Conservation (phyloP, 352 stramenopile genomes). For the Pythium biforme region DNA sequence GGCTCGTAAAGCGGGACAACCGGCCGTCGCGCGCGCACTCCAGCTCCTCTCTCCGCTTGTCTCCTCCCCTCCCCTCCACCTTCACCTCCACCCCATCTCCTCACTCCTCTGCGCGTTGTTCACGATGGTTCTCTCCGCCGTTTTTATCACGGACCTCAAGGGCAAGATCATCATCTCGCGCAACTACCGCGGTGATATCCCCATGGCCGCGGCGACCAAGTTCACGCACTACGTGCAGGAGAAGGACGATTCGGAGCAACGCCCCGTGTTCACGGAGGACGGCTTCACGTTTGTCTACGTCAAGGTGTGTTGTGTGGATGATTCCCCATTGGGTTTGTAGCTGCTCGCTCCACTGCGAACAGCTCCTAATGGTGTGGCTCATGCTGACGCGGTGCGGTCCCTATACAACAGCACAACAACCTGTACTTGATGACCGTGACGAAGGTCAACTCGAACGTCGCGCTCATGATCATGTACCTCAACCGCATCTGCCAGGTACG, state of each 20-base stretch:
- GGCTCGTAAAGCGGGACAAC: slow-evolving; percentile 1
- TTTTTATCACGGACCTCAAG: slow-evolving; percentile 99
- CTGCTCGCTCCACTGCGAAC: neutral
- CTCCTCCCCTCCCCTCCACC: neutral
- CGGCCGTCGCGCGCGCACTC: neutral
- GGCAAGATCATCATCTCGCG: slow-evolving; percentile 99
- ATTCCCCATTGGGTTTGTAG: neutral
- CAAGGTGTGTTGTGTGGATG: slow-evolving; percentile 66
- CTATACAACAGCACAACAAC: slow-evolving; percentile 92
- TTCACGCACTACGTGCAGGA: slow-evolving; percentile 93
- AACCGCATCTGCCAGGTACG: slow-evolving; percentile 80
- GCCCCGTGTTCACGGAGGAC: slow-evolving; percentile 92
- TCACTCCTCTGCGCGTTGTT: neutral
- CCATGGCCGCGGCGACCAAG: slow-evolving; percentile 89
- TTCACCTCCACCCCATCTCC: too few relatives aligned
- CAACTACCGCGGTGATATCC: slow-evolving; percentile 99
- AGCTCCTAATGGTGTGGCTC: neutral
- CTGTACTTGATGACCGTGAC: slow-evolving; percentile 98
- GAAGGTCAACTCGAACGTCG: slow-evolving; percentile 98
- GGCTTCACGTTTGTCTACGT: slow-evolving; percentile 95
- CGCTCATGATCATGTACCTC: slow-evolving; percentile 94
- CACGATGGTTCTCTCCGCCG: slow-evolving; percentile 95
- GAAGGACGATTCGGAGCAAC: slow-evolving; percentile 93
- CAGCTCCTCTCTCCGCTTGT: neutral
- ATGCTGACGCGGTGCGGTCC: neutral